Percentiles rank a stretch among this genome's conserved stretches.
These are phyloP conservation scores for Chrysanthemum lavandulifolium DNA, from an alignment of 129 eudicot species.

Conservation along the genomic window DNA sequence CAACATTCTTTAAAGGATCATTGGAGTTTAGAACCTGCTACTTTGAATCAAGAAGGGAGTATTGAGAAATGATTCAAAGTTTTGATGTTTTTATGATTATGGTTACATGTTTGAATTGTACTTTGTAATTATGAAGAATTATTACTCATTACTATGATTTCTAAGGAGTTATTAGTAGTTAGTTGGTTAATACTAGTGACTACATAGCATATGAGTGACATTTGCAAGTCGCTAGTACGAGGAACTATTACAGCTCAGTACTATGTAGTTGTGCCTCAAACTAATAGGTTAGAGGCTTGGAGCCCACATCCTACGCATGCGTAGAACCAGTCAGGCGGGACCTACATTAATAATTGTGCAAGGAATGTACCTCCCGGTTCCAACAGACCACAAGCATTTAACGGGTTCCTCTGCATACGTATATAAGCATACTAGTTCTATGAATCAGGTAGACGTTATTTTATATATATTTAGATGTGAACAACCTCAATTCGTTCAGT, in stretches of 20 bases:
- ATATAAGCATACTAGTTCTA: constrained; percentile 17
- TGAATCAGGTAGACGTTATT: constrained; percentile 8
- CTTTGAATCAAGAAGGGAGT: too few relatives aligned
- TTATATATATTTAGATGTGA: neutral
- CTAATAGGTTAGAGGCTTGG: neutral
- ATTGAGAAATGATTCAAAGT: too few relatives aligned
- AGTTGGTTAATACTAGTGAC: neutral
- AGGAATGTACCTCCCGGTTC: constrained; percentile 3
- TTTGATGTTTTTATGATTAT: too few relatives aligned
- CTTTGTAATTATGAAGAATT: too few relatives aligned
- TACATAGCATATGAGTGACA: too few relatives aligned
- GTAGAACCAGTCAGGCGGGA: neutral
- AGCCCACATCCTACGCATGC: neutral
- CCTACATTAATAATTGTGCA: neutral
- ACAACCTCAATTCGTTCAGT: constrained; percentile 5
- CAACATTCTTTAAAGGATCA: too few relatives aligned
- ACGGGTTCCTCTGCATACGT: constrained; percentile 15
- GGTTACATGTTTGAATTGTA: too few relatives aligned
- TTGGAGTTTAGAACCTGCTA: too few relatives aligned
- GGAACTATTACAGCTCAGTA: constrained; percentile 8
- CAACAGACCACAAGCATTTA: neutral
- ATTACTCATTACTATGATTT: too few relatives aligned
- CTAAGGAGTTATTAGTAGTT: neutral
- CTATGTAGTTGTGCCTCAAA: neutral
- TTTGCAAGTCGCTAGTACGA: neutral